These are phyloP conservation scores for Tricholoma sp. DNA, from an alignment of 768 basidiomycete genomes.

Conservation along the genomic window DNA sequence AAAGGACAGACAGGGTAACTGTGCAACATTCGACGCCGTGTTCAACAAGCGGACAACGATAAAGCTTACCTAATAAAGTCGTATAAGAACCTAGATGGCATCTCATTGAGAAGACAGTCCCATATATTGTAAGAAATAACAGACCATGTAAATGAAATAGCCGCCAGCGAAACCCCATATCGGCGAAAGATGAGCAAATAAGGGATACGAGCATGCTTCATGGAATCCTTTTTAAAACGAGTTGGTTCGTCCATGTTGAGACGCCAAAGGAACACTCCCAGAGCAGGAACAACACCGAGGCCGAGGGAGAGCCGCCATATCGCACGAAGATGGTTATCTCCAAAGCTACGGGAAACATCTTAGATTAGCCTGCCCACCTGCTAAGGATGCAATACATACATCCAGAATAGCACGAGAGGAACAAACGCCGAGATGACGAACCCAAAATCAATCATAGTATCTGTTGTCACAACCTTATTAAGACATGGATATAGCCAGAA, in stretches of 20 bases:
- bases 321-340: constrained; percentile 71
- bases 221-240: constrained; percentile 69
- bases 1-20: constrained; percentile 57
- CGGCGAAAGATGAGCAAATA: constrained; percentile 72
- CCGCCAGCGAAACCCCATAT: constrained; percentile 72
- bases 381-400: constrained; percentile 41
- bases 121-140: constrained; percentile 1
- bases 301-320: constrained; percentile 88
- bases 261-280: constrained; percentile 83
- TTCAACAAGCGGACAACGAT: background rate
- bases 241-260: constrained; percentile 77
- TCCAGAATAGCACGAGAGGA: constrained; percentile 85
- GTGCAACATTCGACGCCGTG: background rate
- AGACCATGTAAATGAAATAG: constrained; percentile 75
- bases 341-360: constrained; percentile 46
- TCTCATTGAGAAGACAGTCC: background rate
- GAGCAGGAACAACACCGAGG: constrained; percentile 76
- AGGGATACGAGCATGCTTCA: constrained; percentile 71
- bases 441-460: constrained; percentile 81
- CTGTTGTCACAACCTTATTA: constrained; percentile 27
- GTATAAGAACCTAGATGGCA: constrained; percentile 56
- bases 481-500: background rate
- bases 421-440: constrained; percentile 79
- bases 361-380: background rate
- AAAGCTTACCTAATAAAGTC: constrained; percentile 69